These are phyloP conservation scores for Mesembryanthemum crystallinum DNA, from an alignment of 148 eudicot species.

Conservation along the genomic window DNA sequence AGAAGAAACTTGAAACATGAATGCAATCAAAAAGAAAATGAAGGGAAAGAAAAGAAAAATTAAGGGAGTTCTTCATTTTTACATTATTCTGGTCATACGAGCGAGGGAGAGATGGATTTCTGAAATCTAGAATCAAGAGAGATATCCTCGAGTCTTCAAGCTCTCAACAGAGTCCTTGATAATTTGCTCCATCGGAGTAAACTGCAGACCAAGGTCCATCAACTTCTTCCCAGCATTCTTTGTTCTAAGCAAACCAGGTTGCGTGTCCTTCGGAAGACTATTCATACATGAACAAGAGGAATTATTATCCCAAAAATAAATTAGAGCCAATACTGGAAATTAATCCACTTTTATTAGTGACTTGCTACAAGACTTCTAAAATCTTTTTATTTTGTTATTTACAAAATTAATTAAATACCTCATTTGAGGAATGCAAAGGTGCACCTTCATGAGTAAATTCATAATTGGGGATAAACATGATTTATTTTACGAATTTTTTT, in stretches of 20 bases:
- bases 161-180: constrained; percentile 69
- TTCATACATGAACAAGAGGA: background rate
- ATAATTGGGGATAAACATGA: no score
- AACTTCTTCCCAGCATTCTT: constrained; percentile 65
- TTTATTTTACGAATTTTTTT: no score
- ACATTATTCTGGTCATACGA: background rate
- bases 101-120: background rate
- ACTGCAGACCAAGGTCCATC: constrained; percentile 70
- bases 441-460: no score
- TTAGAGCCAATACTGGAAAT: no score
- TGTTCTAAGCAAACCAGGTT: constrained; percentile 59
- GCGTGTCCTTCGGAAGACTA: constrained; percentile 74
- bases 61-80: background rate
- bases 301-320: background rate
- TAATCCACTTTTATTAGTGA: no score
- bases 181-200: constrained; percentile 65
- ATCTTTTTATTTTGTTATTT: no score
- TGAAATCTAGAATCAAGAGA: constrained; percentile 31
- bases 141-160: constrained; percentile 58
- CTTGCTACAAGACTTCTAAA: no score
- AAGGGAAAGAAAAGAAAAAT: background rate
- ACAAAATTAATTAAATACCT: no score
- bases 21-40: background rate
- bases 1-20: background rate
- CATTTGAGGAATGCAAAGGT: no score